A percentile compares a stretch with the other conserved stretches of the same genome.
Conservation (phyloP, 441 rosid species). For the Lepidium campestre region DNA sequence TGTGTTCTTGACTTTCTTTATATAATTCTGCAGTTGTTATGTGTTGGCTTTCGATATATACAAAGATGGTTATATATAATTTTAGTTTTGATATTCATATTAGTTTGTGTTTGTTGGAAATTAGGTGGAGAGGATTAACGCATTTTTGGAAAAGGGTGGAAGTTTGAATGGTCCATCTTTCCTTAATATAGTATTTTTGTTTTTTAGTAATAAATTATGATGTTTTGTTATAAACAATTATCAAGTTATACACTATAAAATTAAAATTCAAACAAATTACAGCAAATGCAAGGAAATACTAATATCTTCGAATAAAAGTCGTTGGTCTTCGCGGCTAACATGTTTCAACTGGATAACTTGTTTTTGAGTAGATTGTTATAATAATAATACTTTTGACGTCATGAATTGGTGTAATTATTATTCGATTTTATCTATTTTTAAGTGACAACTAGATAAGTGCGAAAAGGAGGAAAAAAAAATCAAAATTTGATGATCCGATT, state of each 20-base stretch:
- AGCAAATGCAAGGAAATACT: neutral
- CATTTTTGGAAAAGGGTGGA: neutral
- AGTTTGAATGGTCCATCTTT: neutral
- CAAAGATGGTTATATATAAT: no score
- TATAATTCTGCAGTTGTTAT: neutral
- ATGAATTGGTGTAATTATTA: neutral
- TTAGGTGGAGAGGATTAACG: neutral
- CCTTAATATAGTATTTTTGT: neutral
- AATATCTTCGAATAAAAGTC: neutral
- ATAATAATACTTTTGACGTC: neutral
- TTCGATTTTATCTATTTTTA: neutral
- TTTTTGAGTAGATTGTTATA: neutral
- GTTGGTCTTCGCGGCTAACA: slow-evolving; percentile 5
- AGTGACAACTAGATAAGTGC: neutral
- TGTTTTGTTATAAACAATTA: neutral
- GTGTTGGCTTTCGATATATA: neutral
- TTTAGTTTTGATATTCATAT: neutral
- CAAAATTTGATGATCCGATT: neutral
- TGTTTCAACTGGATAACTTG: slow-evolving; percentile 1
- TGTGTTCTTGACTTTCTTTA: neutral
- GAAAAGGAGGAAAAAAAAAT: slow-evolving; percentile 4
- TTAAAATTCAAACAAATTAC: neutral
- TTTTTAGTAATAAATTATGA: neutral
- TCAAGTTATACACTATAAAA: neutral
- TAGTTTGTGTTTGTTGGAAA: neutral